Evolutionary conservation across 225 moss, liverwort and hornwort genomes (phyloP).

Genomic region (Bryoerythrophyllum caledonicum): DNA sequence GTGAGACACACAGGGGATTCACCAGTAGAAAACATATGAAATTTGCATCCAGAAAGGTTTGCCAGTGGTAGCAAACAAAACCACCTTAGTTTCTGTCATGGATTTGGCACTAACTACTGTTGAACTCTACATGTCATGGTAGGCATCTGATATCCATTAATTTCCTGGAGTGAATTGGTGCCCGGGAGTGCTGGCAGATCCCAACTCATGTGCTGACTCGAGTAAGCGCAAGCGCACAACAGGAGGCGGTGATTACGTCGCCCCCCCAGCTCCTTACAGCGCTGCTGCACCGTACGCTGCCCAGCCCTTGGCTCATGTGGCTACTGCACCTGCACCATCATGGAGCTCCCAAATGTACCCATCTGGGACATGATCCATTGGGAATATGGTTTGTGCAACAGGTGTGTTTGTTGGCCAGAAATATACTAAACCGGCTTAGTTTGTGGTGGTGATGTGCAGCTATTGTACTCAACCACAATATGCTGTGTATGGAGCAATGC

Average conservation of each 20-base stretch:
- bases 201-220: slow-evolving; percentile 50
- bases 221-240: slow-evolving; percentile 88
- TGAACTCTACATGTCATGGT: neutral
- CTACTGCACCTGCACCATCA: slow-evolving; percentile 57
- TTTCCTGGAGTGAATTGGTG: neutral
- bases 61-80: no score
- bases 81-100: no score
- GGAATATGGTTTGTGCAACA: neutral
- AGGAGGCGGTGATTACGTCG: slow-evolving; percentile 57
- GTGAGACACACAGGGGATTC: no score
- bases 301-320: slow-evolving; percentile 53
- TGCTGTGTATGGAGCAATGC: slow-evolving; percentile 53
- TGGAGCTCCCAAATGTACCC: slow-evolving; percentile 87
- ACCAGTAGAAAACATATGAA: no score
- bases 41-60: no score
- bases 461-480: slow-evolving; percentile 73
- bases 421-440: neutral
- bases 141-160: neutral
- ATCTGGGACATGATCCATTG: slow-evolving; percentile 9
- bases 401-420: neutral
- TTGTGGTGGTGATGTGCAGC: slow-evolving; percentile 41
- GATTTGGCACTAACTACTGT: neutral
- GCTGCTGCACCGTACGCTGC: slow-evolving; percentile 48
- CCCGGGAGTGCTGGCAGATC: slow-evolving; percentile 60
- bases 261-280: slow-evolving; percentile 44